Conservation (phyloP, 1,139 yeast genomes). For the Lodderomyces margitis region DNA sequence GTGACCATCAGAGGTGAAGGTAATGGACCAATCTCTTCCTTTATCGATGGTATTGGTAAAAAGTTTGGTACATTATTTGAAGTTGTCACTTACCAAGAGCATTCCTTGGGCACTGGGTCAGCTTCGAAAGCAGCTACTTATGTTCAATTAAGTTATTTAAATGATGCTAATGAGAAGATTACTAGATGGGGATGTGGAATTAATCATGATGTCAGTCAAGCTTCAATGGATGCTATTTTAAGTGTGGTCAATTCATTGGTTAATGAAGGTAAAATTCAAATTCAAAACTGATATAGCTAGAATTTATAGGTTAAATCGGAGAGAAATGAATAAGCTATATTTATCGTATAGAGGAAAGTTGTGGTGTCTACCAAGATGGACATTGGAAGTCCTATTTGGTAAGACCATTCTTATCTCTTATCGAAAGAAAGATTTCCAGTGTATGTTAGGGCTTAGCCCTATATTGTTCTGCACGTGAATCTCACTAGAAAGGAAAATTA, state of each 20-base stretch:
- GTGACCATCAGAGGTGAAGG: constrained; percentile 36
- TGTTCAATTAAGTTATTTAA: constrained; percentile 37
- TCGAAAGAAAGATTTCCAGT: background rate
- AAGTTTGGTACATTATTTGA: constrained; percentile 35
- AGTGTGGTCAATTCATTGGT: constrained; percentile 38
- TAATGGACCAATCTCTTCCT: constrained; percentile 50
- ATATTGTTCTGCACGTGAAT: background rate
- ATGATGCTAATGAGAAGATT: constrained; percentile 25
- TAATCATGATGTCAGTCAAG: constrained; percentile 45
- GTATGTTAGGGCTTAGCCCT: constrained; percentile 3
- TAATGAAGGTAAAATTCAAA: constrained; percentile 2
- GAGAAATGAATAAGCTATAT: too few relatives aligned
- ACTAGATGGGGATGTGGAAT: constrained; percentile 48
- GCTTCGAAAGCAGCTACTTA: constrained; percentile 48
- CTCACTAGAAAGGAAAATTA: background rate
- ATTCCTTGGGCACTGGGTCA: constrained; percentile 43
- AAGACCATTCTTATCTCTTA: background rate
- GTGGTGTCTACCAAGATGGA: too few relatives aligned
- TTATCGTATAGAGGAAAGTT: too few relatives aligned
- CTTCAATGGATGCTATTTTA: constrained; percentile 48
- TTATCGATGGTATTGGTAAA: constrained; percentile 39
- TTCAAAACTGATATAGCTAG: background rate
- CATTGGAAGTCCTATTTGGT: too few relatives aligned
- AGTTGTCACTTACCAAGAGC: constrained; percentile 45
- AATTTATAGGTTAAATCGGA: background rate